Evolutionary conservation across 176 grass and related monocot species (phyloP).

Genomic region (sorghum (Sorghum bicolor)): Sorghum_bicolor_NCBIv3 NC_012870.2:57853001-57853500

Average conservation of each 20-base stretch:
- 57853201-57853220: constrained; percentile 1
- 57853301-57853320: constrained; percentile 4
- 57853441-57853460: constrained; percentile 95
- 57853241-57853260: background rate
- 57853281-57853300: background rate
- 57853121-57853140: constrained; percentile 71
- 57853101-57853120: constrained; percentile 69
- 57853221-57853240: constrained; percentile 7
- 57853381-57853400: constrained; percentile 8
- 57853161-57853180: constrained; percentile 65
- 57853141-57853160: constrained; percentile 78
- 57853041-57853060: constrained; percentile 66
- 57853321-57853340: background rate
- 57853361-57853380: constrained; percentile 1
- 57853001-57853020: background rate
- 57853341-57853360: constrained; percentile 9
- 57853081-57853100: constrained; percentile 74
- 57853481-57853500: constrained; percentile 80
- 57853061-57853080: constrained; percentile 89
- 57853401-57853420: constrained; percentile 74
- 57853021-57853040: constrained; percentile 70
- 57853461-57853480: constrained; percentile 88
- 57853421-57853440: constrained; percentile 76
- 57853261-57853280: background rate
- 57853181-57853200: constrained; percentile 51